Evolutionary conservation across 768 basidiomycete species (phyloP).

Genomic region (Mycena filopes): DNA sequence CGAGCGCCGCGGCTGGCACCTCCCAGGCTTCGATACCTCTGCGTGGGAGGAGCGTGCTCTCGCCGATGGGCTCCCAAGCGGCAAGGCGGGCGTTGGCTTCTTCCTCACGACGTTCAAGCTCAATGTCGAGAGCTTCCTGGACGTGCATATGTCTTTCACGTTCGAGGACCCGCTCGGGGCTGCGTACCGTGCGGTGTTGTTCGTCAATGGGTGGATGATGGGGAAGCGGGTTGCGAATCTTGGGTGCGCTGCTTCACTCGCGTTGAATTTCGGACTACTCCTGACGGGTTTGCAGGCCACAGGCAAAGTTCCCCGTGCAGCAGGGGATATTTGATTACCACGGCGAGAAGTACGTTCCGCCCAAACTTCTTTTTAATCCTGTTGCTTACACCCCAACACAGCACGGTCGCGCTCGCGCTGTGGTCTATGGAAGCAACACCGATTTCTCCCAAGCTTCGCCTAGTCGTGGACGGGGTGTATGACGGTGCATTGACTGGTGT

Average conservation of each 20-base stretch:
- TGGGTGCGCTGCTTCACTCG: conserved; percentile 56
- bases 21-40: conserved; percentile 74
- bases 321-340: conserved; percentile 81
- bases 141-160: conserved; percentile 78
- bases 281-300: conserved; percentile 59
- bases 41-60: conserved; percentile 69
- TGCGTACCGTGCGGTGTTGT: conserved; percentile 79
- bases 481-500: conserved; percentile 76
- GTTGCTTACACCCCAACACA: no score
- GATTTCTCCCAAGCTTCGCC: conserved; percentile 62
- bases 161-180: conserved; percentile 70
- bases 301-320: conserved; percentile 84
- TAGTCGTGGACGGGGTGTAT: conserved; percentile 65
- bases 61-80: conserved; percentile 67
- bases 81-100: conserved; percentile 79
- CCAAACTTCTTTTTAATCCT: no score
- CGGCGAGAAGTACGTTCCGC: conserved; percentile 68
- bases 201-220: conserved; percentile 92
- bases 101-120: conserved; percentile 81
- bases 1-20: conserved; percentile 80
- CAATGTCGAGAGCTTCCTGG: conserved; percentile 64
- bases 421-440: conserved; percentile 69
- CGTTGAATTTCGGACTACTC: conserved; percentile 1
- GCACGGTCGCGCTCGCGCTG: conserved; percentile 71
- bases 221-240: conserved; percentile 79